Evolutionary conservation across 1,284 basidiomycete species (phyloP).

Genomic region (Caloboletus inedulis): DNA sequence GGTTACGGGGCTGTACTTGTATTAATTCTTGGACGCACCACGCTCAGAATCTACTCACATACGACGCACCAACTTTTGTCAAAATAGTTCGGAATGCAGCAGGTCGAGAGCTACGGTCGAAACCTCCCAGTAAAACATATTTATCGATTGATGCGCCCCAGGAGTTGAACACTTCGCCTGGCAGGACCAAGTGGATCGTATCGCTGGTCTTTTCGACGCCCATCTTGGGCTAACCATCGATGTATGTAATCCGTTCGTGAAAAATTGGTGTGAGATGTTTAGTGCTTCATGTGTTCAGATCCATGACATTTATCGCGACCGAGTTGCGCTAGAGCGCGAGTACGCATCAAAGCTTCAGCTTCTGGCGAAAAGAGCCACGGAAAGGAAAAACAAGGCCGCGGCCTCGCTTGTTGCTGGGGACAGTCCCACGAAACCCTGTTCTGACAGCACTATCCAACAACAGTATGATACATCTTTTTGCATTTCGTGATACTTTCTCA

Average conservation of each 20-base stretch:
- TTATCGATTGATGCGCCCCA: background rate
- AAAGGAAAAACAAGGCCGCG: slow-evolving; percentile 64
- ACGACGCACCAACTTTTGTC: background rate
- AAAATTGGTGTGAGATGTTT: slow-evolving; percentile 1
- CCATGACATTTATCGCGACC: slow-evolving; percentile 66
- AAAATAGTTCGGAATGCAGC: slow-evolving; percentile 21
- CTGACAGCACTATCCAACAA: slow-evolving; percentile 48
- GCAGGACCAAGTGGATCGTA: slow-evolving; percentile 58
- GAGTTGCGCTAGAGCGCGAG: slow-evolving; percentile 67
- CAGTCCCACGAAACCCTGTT: slow-evolving; percentile 63
- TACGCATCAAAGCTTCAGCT: slow-evolving; percentile 68
- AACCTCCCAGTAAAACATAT: slow-evolving; percentile 44
- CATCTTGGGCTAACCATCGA: slow-evolving; percentile 63
- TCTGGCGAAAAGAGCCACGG: slow-evolving; percentile 62
- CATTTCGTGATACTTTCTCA: slow-evolving; percentile 13
- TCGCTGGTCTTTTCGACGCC: slow-evolving; percentile 52
- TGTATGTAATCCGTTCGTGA: slow-evolving; percentile 37
- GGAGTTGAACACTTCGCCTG: slow-evolving; percentile 13
- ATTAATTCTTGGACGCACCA: background rate
- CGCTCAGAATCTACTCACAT: background rate
- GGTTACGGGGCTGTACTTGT: background rate
- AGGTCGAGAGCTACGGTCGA: slow-evolving; percentile 43
- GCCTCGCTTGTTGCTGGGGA: slow-evolving; percentile 56
- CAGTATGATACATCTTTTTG: slow-evolving; percentile 44
- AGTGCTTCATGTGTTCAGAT: slow-evolving; percentile 41